These are phyloP conservation scores for Datisca glomerata DNA, from an alignment of 306 rosid species.

Conservation along the genomic window DNA sequence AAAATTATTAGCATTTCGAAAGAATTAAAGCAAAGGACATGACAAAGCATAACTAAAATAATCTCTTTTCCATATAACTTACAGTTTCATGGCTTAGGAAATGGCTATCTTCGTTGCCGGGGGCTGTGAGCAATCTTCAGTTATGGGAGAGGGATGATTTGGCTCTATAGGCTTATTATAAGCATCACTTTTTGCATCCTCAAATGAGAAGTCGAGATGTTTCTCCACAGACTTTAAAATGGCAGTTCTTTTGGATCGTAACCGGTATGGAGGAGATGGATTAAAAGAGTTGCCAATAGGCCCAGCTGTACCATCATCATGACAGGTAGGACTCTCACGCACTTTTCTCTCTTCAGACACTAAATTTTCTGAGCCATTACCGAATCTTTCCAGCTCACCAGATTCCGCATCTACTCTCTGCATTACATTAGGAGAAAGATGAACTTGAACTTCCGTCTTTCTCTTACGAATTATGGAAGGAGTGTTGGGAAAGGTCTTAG, in stretches of 20 bases:
- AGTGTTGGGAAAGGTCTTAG: conserved; percentile 63
- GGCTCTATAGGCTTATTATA: conserved; percentile 4
- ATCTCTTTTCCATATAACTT: too few relatives aligned
- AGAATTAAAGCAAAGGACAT: too few relatives aligned
- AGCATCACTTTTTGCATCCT: conserved; percentile 6
- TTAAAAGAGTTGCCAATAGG: too few relatives aligned
- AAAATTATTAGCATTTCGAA: too few relatives aligned
- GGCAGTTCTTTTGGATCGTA: conserved; percentile 73
- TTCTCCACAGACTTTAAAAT: conserved; percentile 82
- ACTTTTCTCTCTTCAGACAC: too few relatives aligned
- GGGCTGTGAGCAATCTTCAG: not conserved
- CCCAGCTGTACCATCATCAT: too few relatives aligned
- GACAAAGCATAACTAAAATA: too few relatives aligned
- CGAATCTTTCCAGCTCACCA: too few relatives aligned
- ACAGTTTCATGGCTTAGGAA: too few relatives aligned
- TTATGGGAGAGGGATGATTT: conserved; percentile 2
- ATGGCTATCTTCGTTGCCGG: not conserved
- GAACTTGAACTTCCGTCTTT: conserved; percentile 22
- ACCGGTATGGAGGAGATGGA: conserved; percentile 89
- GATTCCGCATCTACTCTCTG: too few relatives aligned
- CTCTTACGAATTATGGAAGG: conserved; percentile 82
- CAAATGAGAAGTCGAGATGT: conserved; percentile 75
- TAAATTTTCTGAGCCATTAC: too few relatives aligned
- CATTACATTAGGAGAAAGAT: conserved; percentile 14
- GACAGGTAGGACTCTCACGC: too few relatives aligned